Percentiles rank a stretch among this genome's conserved stretches.
phyloP scores from a whole-genome alignment of 2,329 filamentous ascomycete species.

The Emergomyces orientalis region DNA sequence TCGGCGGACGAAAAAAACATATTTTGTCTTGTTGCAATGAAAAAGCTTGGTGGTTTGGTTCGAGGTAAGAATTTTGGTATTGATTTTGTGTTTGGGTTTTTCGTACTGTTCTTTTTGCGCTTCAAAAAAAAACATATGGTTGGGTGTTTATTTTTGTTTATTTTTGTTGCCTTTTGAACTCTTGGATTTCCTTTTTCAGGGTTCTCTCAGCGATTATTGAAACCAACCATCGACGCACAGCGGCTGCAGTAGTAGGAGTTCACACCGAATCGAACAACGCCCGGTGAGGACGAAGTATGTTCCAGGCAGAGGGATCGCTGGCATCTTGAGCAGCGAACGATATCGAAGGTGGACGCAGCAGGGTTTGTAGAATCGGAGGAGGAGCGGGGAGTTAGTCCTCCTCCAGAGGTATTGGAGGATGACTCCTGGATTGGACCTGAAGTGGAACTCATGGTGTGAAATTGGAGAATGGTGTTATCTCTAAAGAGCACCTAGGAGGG shows the following conservation, averaged over 20 bases:
- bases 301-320: conserved; percentile 40
- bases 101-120: background rate
- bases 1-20: background rate
- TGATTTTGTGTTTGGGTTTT: background rate
- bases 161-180: background rate
- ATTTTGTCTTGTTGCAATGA: background rate
- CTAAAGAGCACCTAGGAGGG: conserved; percentile 1
- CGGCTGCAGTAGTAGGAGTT: conserved; percentile 43
- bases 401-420: conserved; percentile 18
- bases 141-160: background rate
- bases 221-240: conserved; percentile 39
- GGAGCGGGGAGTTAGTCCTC: conserved; percentile 19
- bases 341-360: conserved; percentile 26
- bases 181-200: background rate
- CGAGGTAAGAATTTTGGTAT: background rate
- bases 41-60: background rate
- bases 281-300: conserved; percentile 25
- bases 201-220: conserved; percentile 28
- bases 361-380: conserved; percentile 20
- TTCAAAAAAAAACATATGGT: background rate
- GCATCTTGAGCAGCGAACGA: conserved; percentile 41
- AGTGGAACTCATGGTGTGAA: conserved; percentile 30
- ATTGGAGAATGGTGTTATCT: background rate
- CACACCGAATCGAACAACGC: conserved; percentile 39
- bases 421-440: conserved; percentile 27